phyloP scores from a whole-genome alignment of 2,329 filamentous ascomycete genomes.

The Calonectria pseudoreteaudii region DNA sequence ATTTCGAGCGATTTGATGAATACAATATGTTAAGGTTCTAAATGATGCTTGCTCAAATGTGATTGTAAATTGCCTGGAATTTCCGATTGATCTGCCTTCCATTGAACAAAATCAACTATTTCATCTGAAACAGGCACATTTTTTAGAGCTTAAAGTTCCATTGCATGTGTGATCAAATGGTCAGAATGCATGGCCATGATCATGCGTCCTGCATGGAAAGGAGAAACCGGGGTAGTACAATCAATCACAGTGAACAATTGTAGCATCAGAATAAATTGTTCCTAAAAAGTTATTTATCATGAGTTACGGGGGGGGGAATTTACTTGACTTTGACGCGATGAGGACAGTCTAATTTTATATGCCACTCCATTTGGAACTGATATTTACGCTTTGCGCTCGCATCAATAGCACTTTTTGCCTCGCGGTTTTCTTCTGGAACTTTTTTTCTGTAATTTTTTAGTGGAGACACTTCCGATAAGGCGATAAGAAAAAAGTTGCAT shows the following conservation, averaged over 20 bases:
- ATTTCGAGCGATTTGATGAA: constrained; percentile 26
- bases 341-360: neutral
- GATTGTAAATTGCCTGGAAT: neutral
- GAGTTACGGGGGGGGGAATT: neutral
- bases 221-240: neutral
- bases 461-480: constrained; percentile 34
- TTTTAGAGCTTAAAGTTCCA: neutral
- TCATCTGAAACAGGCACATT: neutral
- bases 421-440: neutral
- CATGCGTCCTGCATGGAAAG: neutral
- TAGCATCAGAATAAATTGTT: neutral
- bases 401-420: neutral
- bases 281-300: neutral
- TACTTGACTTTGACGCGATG: no score
- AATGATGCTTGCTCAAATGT: neutral
- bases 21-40: constrained; percentile 12
- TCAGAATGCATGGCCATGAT: neutral
- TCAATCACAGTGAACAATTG: neutral
- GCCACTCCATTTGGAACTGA: neutral
- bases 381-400: neutral
- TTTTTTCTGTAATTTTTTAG: constrained; percentile 11
- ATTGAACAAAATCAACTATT: neutral
- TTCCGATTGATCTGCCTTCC: neutral
- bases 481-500: constrained; percentile 39
- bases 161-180: neutral